Percentiles rank a stretch among this genome's conserved stretches.
These are phyloP conservation scores for Endocladia muricata DNA, from an alignment of 31 red algal genomes.

Conservation along the genomic window DNA sequence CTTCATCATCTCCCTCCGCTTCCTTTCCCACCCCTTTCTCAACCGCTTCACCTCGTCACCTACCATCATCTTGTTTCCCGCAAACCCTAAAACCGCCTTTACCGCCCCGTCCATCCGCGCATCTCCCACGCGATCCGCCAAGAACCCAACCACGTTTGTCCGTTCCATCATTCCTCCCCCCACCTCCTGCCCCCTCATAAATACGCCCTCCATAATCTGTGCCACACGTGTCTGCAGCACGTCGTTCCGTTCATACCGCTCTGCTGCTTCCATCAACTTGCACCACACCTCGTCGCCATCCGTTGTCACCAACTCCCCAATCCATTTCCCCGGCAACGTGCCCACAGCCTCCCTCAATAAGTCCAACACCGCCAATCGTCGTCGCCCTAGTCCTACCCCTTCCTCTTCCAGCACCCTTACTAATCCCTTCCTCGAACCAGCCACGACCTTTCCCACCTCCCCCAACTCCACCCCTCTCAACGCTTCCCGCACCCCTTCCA, in stretches of 20 bases:
- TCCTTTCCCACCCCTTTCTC: no score
- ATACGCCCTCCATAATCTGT: conserved; percentile 14
- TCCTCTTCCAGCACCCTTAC: not conserved
- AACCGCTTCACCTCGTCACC: no score
- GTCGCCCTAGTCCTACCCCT: conserved; percentile 10
- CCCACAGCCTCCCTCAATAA: conserved; percentile 26
- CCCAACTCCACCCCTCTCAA: not conserved
- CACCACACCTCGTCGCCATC: not conserved
- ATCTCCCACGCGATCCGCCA: not conserved
- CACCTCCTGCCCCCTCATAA: conserved; percentile 12
- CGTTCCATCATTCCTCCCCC: not conserved
- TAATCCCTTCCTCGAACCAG: not conserved
- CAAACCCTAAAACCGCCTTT: conserved; percentile 3
- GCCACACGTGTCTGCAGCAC: conserved; percentile 17
- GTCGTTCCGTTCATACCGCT: conserved; percentile 4
- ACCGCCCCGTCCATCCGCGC: not conserved
- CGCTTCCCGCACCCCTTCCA: conserved; percentile 3
- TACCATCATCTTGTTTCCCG: not conserved
- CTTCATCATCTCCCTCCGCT: not conserved
- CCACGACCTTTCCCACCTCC: conserved; percentile 2
- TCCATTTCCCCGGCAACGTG: not conserved
- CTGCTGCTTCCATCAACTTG: not conserved
- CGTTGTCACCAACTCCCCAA: conserved; percentile 5
- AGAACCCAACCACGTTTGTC: conserved; percentile 9
- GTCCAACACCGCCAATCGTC: conserved; percentile 23